These are phyloP conservation scores for Colletotrichum viniferum DNA, from an alignment of 2,329 filamentous ascomycete genomes.

Conservation along the genomic window DNA sequence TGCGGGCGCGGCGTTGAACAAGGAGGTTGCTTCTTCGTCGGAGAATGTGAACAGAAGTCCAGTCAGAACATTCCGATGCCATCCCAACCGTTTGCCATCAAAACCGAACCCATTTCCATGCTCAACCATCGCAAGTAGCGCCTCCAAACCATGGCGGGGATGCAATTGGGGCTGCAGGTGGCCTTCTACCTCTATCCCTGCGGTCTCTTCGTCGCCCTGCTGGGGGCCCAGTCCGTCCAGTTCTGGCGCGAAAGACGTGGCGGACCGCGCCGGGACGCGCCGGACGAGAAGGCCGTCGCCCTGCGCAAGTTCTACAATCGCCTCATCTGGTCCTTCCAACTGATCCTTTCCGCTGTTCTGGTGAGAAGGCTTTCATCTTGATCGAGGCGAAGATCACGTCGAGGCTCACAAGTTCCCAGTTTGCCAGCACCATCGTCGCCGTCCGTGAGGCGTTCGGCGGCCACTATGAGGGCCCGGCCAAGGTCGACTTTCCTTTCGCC, in stretches of 20 bases:
- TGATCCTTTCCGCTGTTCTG: constrained; percentile 34
- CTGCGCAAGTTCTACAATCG: constrained; percentile 33
- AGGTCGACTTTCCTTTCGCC: constrained; percentile 40
- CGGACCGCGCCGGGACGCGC: constrained; percentile 27
- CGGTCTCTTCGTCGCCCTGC: constrained; percentile 38
- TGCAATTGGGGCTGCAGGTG: constrained; percentile 38
- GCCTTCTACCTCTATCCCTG: constrained; percentile 47
- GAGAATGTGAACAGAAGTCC: neutral
- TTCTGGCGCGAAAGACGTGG: constrained; percentile 38
- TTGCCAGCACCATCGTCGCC: constrained; percentile 37
- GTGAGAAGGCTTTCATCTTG: neutral
- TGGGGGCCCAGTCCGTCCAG: constrained; percentile 39
- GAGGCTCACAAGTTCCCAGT: neutral
- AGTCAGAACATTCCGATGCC: neutral
- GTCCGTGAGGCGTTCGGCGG: constrained; percentile 35
- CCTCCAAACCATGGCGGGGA: constrained; percentile 33
- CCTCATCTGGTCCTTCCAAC: constrained; percentile 40
- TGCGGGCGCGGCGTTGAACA: neutral
- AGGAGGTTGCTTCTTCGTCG: neutral
- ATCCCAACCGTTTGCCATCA: neutral
- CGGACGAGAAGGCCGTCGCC: constrained; percentile 27
- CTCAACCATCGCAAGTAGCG: neutral
- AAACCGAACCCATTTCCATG: neutral
- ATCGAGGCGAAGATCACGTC: too few relatives aligned
- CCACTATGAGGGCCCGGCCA: constrained; percentile 27